Conservation (phyloP, 208 protist species). For the Trypanosoma lewisi region DNA sequence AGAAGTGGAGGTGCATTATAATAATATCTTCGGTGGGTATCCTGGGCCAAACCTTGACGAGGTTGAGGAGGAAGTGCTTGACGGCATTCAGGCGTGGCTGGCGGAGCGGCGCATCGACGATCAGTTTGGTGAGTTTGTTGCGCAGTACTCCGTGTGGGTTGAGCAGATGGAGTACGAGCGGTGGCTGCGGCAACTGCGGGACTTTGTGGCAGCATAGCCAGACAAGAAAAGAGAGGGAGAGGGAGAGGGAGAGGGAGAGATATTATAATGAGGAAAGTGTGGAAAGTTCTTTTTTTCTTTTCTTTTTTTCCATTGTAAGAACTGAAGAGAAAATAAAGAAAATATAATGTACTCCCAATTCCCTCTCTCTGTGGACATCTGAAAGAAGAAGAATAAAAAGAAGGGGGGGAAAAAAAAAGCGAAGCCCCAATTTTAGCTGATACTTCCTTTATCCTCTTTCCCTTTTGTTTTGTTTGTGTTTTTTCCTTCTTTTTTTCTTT, state of each 20-base stretch:
- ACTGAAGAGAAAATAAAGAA: conserved; percentile 15
- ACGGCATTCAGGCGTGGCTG: conserved; percentile 75
- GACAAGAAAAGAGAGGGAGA: conserved; percentile 19
- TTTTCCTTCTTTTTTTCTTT: conserved; percentile 7
- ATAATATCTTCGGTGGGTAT: conserved; percentile 72
- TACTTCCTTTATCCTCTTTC: conserved; percentile 3
- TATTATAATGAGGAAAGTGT: background rate
- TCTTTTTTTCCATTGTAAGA: background rate
- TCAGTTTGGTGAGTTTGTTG: conserved; percentile 78
- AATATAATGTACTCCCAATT: conserved; percentile 1
- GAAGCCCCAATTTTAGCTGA: background rate
- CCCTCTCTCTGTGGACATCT: too few species aligned
- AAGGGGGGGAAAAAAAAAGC: background rate
- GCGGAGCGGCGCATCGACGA: conserved; percentile 82
- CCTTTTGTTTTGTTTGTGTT: background rate
- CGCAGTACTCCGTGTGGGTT: conserved; percentile 74
- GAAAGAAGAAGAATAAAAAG: background rate
- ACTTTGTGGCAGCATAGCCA: conserved; percentile 74
- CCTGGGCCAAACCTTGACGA: conserved; percentile 75
- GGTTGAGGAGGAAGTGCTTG: conserved; percentile 78
- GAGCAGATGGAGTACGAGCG: conserved; percentile 87
- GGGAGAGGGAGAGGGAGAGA: background rate
- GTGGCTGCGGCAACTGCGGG: conserved; percentile 80
- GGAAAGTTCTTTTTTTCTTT: background rate
- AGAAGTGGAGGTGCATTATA: conserved; percentile 35